Base-by-base conservation (phyloP, 1,284 basidiomycete genomes). In the Naganishia albida region DNA sequence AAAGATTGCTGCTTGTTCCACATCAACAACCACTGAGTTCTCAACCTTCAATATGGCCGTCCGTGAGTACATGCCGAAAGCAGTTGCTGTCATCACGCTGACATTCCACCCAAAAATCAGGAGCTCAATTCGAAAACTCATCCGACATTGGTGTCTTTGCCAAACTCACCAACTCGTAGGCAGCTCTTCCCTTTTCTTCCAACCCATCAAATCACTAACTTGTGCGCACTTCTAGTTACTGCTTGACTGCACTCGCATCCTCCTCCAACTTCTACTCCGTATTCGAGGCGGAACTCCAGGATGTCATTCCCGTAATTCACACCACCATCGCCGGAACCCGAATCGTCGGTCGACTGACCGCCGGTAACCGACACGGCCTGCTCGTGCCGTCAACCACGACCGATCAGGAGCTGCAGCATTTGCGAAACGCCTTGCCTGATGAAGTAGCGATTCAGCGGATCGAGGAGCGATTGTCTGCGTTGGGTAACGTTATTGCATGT, bases 261-360 rank as follows among this genome's bases (percentile, higher is more conserved):
- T 93, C 92, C 77, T 89, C 93, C 72, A 99, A 99, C 83, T 99
- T 99, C 76, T 97, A 96, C 85, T 95, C 93, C 34, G 89, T 91
- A 38, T 99, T 98, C 76, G 93, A 99, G 82, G 86, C 89, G 71
- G 94, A 98, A 78, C 87, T 98, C 44, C 87, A 86, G 67, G 95
- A 96, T 76, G 87, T 97, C 64, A 85, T 98, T 73, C 95, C 95
- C 69, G 93, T 99, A 81, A 90, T 99, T 56, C 93, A 98, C 83
- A 94, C 94, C 62, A 91, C 88, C 75, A 97, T 99, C 78, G 93
- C 87, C 52, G 95, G 95, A 39, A 98, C 93, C 4, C 87, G 95
- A 68, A 95, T 99, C 74, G 83, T 99, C 70, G 95, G 96, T 38
- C 86, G 95, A 69, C 80, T 99, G 73, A 93, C 92, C 63, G 93